phyloP scores from a whole-genome alignment of 1,284 basidiomycete species.

The Ganoderma meredithae region DNA sequence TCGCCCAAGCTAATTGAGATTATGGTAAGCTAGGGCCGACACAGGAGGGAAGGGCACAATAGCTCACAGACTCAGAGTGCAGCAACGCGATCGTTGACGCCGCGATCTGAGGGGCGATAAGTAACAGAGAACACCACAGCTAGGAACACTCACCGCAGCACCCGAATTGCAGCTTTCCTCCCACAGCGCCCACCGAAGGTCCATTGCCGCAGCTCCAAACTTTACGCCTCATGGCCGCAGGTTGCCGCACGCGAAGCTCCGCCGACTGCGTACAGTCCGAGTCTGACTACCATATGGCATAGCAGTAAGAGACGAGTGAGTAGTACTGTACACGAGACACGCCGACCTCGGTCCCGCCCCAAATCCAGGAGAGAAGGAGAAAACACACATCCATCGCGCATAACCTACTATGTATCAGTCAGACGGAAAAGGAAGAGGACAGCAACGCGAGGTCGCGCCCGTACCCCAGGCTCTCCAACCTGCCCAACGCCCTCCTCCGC shows the following conservation, averaged over 20 bases:
- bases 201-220: not conserved
- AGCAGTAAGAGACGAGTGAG: not conserved
- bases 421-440: not conserved
- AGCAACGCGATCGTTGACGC: not conserved
- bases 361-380: not conserved
- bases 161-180: not conserved
- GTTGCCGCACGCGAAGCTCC: not conserved
- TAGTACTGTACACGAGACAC: not conserved
- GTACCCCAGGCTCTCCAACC: not conserved
- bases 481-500: not conserved
- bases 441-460: not conserved
- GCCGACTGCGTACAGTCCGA: not conserved
- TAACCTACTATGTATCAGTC: too few species aligned
- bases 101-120: not conserved
- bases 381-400: not conserved
- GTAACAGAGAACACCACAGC: not conserved
- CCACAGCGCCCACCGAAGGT: not conserved
- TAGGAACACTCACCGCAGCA: conserved; percentile 1
- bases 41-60: not conserved
- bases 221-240: not conserved
- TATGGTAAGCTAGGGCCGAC: not conserved
- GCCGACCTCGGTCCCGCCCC: not conserved
- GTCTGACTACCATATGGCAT: not conserved
- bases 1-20: too few species aligned
- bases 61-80: not conserved